Base-by-base conservation (phyloP, 148 eudicot species). In the Pouteria glomerata region DNA sequence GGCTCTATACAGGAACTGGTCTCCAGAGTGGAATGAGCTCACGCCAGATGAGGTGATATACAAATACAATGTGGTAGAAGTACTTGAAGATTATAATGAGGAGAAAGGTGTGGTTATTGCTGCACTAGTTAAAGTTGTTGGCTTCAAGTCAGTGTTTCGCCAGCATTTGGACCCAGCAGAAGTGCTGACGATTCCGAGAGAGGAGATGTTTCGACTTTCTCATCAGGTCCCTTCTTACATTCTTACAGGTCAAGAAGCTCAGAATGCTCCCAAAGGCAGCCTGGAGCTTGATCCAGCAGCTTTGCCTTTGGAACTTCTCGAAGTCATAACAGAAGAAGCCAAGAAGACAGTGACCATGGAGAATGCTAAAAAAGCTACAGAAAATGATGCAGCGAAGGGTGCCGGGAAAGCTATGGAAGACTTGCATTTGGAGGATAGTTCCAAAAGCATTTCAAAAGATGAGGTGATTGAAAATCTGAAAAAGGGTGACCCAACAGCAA, bases 281-380 rank as follows among this genome's bases (percentile, higher is more conserved):
- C 59, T 73, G 57, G 93, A 88, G 81, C 76, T 88, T 34, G 93
- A 88, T 65, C 90, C 93, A 6, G 90, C 93, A 59, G 93, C 90
- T 34, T 79, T 75, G 27, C 93, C 90, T 37, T 19, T 70, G 5
- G 88, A 88, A 30, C 82, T 80, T 63, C 86, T 88, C 42, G 74
- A 71, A 53, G n/a, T n/a, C n/a, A 80, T 82, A 29, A 80, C 86
- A 69, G 66, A 35, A 23, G 85, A 75, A 74, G 76, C 27, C 3
- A 63, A 57, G 24, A 75, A 52, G 35, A 74, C 63, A 66, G 77
- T 75, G 50, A 15, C 13, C 21, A 27, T 48, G 18, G 15, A 48
- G 53, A 10, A 0, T 12, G 77, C 77, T 21, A 71, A 71, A 58
- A 66, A 57, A 58, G 52, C 2, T 18, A 26, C 24, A 70, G 23